A percentile compares a stretch with the other conserved stretches of the same genome.
Evolutionary conservation across 2,329 filamentous ascomycete genomes (phyloP).

Genomic region (Colletotrichum lindemuthianum): DNA sequence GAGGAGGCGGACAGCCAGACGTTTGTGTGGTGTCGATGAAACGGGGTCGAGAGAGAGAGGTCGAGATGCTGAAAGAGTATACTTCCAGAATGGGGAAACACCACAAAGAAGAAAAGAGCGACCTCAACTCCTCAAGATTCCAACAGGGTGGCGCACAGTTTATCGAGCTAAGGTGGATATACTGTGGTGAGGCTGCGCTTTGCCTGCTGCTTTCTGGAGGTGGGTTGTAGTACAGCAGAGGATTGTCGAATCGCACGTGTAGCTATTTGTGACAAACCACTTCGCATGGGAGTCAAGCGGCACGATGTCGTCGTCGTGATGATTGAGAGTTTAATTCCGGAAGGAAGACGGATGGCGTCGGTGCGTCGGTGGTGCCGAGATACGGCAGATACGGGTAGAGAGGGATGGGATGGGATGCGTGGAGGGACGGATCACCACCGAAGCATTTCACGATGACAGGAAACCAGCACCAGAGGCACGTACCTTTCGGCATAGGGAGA

Average conservation of each 20-base stretch:
- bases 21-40: background rate
- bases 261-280: background rate
- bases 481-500: background rate
- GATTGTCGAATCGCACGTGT: conserved; percentile 2
- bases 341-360: conserved; percentile 26
- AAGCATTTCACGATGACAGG: background rate
- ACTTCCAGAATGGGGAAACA: too few species aligned
- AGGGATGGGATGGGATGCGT: background rate
- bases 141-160: conserved; percentile 21
- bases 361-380: conserved; percentile 20
- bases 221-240: conserved; percentile 3
- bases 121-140: conserved; percentile 2
- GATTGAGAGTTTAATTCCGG: background rate
- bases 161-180: background rate
- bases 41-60: background rate
- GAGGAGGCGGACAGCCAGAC: background rate
- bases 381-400: background rate
- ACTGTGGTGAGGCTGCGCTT: conserved; percentile 1
- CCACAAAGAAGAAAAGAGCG: background rate
- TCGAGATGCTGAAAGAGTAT: background rate
- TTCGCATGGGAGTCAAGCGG: background rate
- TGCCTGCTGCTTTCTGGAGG: background rate
- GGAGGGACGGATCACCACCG: background rate
- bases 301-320: conserved; percentile 16
- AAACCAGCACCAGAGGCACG: background rate